Evolutionary conservation across 2,329 filamentous ascomycete species (phyloP), one percentile per base, ranked within the genome.

Genomic region (Boeremia exigua): DNA sequence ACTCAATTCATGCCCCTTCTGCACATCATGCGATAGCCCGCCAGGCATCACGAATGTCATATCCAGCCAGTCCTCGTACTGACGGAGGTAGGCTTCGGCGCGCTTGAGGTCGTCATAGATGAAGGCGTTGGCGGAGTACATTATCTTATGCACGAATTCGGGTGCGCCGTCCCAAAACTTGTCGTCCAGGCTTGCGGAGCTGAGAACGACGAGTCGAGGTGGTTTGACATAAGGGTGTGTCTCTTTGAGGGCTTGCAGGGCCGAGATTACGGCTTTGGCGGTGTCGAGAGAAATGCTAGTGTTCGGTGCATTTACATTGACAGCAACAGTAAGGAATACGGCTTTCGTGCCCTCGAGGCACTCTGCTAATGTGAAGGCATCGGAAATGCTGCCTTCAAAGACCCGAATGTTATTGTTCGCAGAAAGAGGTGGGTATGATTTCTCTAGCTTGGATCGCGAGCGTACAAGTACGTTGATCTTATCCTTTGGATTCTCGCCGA

Each of bases 281-380:
- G 63, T 68, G 58, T 82, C 77, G 44, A 76, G 72, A 2, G 63
- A 65, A 2, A 81, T 54, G 15, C 65, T 66, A 43, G 69, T 77
- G 9, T 75, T 74, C 0, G 81, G 81, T 1, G 78, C 59, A 65
- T 82, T 80, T 67, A 79, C 76, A 55, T 78, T 79, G 29, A 70
- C 77, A 14, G 58, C 53, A 2, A 58, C 63, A 0, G 79, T 71
- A 10, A 78, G 62, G 61, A 83, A 82, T 14, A 80, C 70, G 23
- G 76, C 78, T 3, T 58, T 58, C 42, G 60, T 61, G 48, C 62
- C 73, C 6, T 66, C 62, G 4, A 82, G 52, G 60, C 78, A 81
- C 1, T 62, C 19, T 3, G 61, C 54, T 2, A 83, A 51, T 1
- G 80, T 66, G 0, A 72, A 58, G 12, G 69, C 60, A 56, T 83